These are phyloP conservation scores for Ophiostoma sp. DNA, from an alignment of 2,329 filamentous ascomycete genomes.

Conservation along the genomic window DNA sequence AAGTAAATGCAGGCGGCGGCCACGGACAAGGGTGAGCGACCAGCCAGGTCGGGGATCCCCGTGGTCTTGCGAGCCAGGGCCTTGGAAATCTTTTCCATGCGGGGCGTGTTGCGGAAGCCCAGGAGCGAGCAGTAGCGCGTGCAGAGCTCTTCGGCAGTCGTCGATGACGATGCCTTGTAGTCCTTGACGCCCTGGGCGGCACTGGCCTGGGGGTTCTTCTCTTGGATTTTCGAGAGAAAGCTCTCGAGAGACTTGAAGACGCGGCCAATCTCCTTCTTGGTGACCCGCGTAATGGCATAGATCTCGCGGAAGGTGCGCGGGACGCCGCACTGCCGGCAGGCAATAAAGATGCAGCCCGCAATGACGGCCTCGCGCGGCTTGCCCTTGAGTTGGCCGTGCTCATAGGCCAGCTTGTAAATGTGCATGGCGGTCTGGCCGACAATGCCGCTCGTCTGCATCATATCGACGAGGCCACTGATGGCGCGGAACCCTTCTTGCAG, in stretches of 20 bases:
- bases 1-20: slow-evolving; percentile 97
- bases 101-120: slow-evolving; percentile 67
- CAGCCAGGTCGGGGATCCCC: slow-evolving; percentile 77
- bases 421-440: slow-evolving; percentile 90
- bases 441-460: slow-evolving; percentile 75
- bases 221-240: slow-evolving; percentile 76
- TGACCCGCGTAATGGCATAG: slow-evolving; percentile 86
- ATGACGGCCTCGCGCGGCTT: slow-evolving; percentile 94
- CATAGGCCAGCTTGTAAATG: slow-evolving; percentile 91
- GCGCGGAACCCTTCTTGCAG: slow-evolving; percentile 79
- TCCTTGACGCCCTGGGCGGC: slow-evolving; percentile 56
- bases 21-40: slow-evolving; percentile 89
- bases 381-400: slow-evolving; percentile 90
- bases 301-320: slow-evolving; percentile 94
- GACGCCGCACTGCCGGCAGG: slow-evolving; percentile 84
- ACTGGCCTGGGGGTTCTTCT: slow-evolving; percentile 53
- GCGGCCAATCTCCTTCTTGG: slow-evolving; percentile 95
- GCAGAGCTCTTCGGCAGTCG: slow-evolving; percentile 80
- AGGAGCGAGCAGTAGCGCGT: slow-evolving; percentile 87
- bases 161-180: slow-evolving; percentile 74
- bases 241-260: slow-evolving; percentile 92
- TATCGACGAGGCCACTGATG: slow-evolving; percentile 84
- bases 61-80: slow-evolving; percentile 77
- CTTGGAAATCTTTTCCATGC: slow-evolving; percentile 77
- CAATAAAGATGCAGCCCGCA: slow-evolving; percentile 95